Evolutionary conservation across 306 rosid species (phyloP), one percentile per base, ranked within the genome.

Genomic region (Ormosia semicastrata): DNA sequence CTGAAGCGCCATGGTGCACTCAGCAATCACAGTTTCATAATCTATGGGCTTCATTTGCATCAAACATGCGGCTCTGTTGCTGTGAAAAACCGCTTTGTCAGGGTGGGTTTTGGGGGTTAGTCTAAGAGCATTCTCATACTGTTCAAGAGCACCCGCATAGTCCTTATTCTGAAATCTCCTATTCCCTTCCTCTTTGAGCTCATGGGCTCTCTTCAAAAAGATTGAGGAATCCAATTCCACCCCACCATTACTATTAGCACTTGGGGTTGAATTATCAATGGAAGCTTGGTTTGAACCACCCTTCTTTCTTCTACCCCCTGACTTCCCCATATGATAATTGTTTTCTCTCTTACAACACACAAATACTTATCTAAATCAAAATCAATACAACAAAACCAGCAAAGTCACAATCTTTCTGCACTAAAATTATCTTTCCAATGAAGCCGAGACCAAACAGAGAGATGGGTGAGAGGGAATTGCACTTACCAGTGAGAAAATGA

Each of bases 11-110:
- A 91, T 66, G 29, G 92, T 78, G 84, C 99, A 96, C 86, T 96
- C 98, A 43, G 97, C 82, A 87, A 96, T 88, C 29, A 96, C 98
- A 46, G 93, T 78, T 9, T 94, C 95, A 39, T 92, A 92, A 87
- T 96, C 97, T 15, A 91, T 86, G 2, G 98, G 99, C 88, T 92
- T 96, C 97, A 91, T 92, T 72, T 96, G 99, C 95, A 96, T 92
- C 88, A 96, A 83, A 78, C 99, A 96, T 8, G 98, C 97, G 0
- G 98, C 99, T 68, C 90, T 83, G 36, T 94, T 94, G 93, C 99
- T 94, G 72, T 96, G 98, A 50, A 96, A 96, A 47, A 94, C 90
- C 0, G 98, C 98, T 71, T 95, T 81, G 33, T 94, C 98, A 1
- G 89, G 89, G 68, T 96, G 97, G 39, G 76, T 83, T 83, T 94